Conservation (phyloP, 2,329 filamentous ascomycete species). For the Phaeoacremonium minimum region DNA sequence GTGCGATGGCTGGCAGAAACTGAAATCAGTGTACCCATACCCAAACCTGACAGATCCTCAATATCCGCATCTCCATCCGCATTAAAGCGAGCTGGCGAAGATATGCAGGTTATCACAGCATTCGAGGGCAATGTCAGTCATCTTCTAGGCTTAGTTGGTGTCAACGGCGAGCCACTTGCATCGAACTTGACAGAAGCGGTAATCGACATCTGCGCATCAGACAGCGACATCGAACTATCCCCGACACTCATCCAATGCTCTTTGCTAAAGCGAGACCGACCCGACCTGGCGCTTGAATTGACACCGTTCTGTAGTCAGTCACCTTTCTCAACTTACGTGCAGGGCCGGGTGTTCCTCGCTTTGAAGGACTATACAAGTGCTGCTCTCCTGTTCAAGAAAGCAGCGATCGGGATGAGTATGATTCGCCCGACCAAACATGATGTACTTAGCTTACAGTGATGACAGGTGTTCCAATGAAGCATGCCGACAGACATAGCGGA, state of each 20-base stretch:
- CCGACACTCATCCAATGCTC: slow-evolving; percentile 59
- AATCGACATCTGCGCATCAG: slow-evolving; percentile 58
- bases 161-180: slow-evolving; percentile 44
- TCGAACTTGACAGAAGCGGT: slow-evolving; percentile 63
- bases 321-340: slow-evolving; percentile 72
- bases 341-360: slow-evolving; percentile 73
- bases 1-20: slow-evolving; percentile 63
- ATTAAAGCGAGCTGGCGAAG: slow-evolving; percentile 37
- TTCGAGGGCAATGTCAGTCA: slow-evolving; percentile 58
- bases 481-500: slow-evolving; percentile 50
- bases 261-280: slow-evolving; percentile 53
- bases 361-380: slow-evolving; percentile 71
- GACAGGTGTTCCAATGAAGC: slow-evolving; percentile 39
- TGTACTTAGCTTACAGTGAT: slow-evolving; percentile 18
- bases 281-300: slow-evolving; percentile 57
- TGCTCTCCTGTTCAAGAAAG: slow-evolving; percentile 73
- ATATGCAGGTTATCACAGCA: slow-evolving; percentile 48
- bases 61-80: slow-evolving; percentile 18
- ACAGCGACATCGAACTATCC: slow-evolving; percentile 62
- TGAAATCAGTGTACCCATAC: slow-evolving; percentile 46
- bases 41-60: slow-evolving; percentile 31
- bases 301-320: slow-evolving; percentile 51
- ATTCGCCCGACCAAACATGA: slow-evolving; percentile 12
- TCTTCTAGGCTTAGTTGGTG: slow-evolving; percentile 61
- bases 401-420: slow-evolving; percentile 78